Evolutionary conservation across 2,329 filamentous ascomycete species (phyloP).

Genomic region (Furcasterigmium sp.): DNA sequence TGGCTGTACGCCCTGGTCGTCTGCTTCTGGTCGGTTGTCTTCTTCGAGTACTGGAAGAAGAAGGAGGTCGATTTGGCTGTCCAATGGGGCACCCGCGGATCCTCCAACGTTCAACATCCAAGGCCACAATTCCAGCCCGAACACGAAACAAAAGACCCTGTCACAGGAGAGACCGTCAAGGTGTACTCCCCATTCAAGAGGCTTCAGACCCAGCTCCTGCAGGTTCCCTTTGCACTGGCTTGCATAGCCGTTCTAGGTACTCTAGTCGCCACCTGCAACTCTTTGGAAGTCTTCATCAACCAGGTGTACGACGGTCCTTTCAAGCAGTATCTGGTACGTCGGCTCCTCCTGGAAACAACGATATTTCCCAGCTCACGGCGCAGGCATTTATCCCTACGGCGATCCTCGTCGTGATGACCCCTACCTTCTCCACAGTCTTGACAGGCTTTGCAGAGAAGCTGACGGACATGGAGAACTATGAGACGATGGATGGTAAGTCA

Average conservation of each 20-base stretch:
- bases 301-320: conserved; percentile 89
- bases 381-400: conserved; percentile 84
- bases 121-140: conserved; percentile 77
- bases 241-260: conserved; percentile 70
- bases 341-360: not conserved
- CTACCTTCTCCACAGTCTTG: conserved; percentile 70
- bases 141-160: conserved; percentile 67
- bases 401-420: conserved; percentile 76
- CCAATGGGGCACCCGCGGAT: conserved; percentile 82
- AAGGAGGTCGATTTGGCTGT: conserved; percentile 83
- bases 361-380: not conserved
- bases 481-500: conserved; percentile 64
- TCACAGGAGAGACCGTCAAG: conserved; percentile 74
- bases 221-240: conserved; percentile 77
- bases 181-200: conserved; percentile 74
- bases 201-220: conserved; percentile 69
- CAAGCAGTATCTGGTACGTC: conserved; percentile 72
- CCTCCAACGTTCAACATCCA: conserved; percentile 74
- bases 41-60: conserved; percentile 95
- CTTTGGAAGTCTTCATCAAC: conserved; percentile 91
- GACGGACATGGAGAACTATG: conserved; percentile 86
- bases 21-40: conserved; percentile 81
- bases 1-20: conserved; percentile 72
- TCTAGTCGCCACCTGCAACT: conserved; percentile 82
- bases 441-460: conserved; percentile 71